Conservation (phyloP, 2,329 filamentous ascomycete genomes). For the Fusarium nelsonii region DNA sequence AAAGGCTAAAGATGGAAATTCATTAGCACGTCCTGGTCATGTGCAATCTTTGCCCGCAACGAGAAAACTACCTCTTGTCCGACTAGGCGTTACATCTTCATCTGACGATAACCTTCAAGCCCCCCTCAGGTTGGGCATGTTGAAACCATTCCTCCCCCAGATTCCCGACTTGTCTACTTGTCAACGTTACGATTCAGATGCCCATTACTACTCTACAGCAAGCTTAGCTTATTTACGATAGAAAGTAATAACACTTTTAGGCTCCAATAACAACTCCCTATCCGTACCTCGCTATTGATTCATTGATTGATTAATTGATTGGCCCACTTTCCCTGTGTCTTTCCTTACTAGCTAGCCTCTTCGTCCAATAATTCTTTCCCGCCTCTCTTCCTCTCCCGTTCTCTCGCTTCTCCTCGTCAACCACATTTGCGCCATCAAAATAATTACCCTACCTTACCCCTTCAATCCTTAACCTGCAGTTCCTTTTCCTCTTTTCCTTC, state of each 20-base stretch:
- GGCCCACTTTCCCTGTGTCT: conserved; percentile 17
- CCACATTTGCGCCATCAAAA: conserved; percentile 24
- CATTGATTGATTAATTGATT: conserved; percentile 21
- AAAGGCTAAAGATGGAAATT: background rate
- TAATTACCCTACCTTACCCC: conserved; percentile 10
- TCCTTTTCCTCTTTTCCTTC: background rate
- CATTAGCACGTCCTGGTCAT: conserved; percentile 3
- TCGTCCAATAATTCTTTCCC: conserved; percentile 15
- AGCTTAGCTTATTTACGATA: background rate
- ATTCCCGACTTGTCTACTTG: conserved; percentile 9
- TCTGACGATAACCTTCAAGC: background rate
- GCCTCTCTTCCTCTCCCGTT: conserved; percentile 2
- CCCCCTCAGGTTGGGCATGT: conserved; percentile 11
- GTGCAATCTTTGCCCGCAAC: conserved; percentile 1
- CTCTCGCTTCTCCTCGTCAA: conserved; percentile 33
- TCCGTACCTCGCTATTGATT: background rate
- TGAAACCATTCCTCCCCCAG: conserved; percentile 35
- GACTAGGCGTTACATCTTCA: background rate
- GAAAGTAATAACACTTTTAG: background rate
- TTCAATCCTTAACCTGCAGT: conserved; percentile 9
- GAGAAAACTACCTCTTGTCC: background rate
- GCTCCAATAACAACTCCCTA: background rate
- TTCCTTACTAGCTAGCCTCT: conserved; percentile 25
- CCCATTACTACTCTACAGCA: background rate
- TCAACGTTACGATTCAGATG: background rate